phyloP scores from a whole-genome alignment of 2,329 filamentous ascomycete species.

The Pseudocercospora fijiensis region DNA sequence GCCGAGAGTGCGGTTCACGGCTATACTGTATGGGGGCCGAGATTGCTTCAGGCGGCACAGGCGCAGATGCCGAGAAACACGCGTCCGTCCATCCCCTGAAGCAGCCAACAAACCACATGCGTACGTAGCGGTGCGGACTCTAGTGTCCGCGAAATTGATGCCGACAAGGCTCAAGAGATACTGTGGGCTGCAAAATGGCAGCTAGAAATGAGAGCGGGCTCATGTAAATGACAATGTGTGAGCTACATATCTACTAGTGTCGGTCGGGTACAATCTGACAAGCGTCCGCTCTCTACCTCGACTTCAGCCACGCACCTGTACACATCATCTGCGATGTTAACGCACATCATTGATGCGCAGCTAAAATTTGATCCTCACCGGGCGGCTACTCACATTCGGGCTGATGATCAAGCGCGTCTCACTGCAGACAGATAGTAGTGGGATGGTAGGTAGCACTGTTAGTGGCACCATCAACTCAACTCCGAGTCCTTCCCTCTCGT shows the following conservation, averaged over 20 bases:
- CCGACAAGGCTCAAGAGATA: neutral
- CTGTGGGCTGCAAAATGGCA: neutral
- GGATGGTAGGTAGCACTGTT: neutral
- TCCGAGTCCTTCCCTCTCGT: neutral
- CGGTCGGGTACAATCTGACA: neutral
- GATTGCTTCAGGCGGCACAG: neutral
- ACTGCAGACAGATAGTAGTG: neutral
- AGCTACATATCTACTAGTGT: neutral
- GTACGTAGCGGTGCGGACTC: slow-evolving; percentile 2
- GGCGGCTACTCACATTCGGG: neutral
- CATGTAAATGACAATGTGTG: neutral
- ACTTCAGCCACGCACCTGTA: neutral
- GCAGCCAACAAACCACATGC: neutral
- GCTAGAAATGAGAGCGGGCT: neutral
- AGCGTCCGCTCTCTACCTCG: neutral
- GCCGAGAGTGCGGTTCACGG: neutral
- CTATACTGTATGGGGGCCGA: neutral
- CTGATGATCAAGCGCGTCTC: neutral
- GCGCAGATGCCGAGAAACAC: neutral
- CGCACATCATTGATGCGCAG: neutral
- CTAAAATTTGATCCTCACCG: neutral
- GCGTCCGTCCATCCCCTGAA: neutral
- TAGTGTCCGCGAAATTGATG: neutral
- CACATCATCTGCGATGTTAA: neutral
- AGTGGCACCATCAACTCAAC: neutral